phyloP scores from a whole-genome alignment of 2,329 filamentous ascomycete genomes.

The Diaporthe destruens region DNA sequence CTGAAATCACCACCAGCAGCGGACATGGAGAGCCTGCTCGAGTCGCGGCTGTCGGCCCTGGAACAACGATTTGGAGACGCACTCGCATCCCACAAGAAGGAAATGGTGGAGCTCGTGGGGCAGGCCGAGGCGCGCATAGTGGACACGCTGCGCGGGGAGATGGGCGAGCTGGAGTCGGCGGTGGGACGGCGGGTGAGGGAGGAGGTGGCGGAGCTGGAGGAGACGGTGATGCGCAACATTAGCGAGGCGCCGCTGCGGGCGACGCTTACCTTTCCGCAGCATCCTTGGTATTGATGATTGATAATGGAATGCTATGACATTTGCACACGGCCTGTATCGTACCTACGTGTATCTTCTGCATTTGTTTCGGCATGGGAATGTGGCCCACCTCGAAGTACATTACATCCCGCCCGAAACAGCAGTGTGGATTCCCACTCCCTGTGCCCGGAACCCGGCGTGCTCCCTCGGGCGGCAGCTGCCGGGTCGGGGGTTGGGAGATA shows the following conservation, averaged over 20 bases:
- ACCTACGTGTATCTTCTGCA: neutral
- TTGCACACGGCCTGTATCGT: neutral
- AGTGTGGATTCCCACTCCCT: neutral
- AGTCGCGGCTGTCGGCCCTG: slow-evolving; percentile 18
- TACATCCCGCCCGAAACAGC: neutral
- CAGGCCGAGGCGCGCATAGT: slow-evolving; percentile 19
- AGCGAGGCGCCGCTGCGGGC: slow-evolving; percentile 34
- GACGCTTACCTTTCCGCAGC: slow-evolving; percentile 32
- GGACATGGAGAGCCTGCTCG: slow-evolving; percentile 9
- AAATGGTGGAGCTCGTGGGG: slow-evolving; percentile 18
- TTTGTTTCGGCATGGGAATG: neutral
- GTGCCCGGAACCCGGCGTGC: slow-evolving; percentile 3
- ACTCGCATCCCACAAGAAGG: slow-evolving; percentile 19
- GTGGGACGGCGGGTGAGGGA: slow-evolving; percentile 8
- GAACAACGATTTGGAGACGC: slow-evolving; percentile 23
- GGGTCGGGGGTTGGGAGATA: neutral
- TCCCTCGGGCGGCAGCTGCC: slow-evolving; percentile 26
- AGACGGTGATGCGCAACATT: slow-evolving; percentile 34
- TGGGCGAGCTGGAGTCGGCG: slow-evolving; percentile 8
- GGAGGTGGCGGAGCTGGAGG: slow-evolving; percentile 31
- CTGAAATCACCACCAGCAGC: neutral
- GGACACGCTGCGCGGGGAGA: slow-evolving; percentile 9
- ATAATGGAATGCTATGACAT: neutral
- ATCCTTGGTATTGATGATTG: slow-evolving; percentile 32
- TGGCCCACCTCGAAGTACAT: neutral